Percentiles rank a stretch among this genome's conserved stretches.
Evolutionary conservation across 345 rosid genomes (phyloP).

Genomic region (Sisymbrium irio): DNA sequence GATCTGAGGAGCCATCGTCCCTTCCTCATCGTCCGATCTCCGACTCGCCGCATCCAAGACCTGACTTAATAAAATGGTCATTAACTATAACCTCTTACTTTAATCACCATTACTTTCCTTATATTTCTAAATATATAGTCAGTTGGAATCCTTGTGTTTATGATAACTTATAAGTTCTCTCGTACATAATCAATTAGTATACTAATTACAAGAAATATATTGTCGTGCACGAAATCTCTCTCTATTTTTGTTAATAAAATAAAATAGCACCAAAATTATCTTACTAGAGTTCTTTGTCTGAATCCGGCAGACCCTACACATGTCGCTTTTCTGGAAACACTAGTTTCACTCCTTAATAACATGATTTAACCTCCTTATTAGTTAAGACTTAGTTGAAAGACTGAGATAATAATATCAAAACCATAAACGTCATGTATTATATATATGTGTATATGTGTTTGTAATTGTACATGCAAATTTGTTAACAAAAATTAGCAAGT

Average conservation of each 20-base stretch:
- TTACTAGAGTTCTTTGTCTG: constrained; percentile 1
- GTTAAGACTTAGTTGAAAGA: constrained; percentile 14
- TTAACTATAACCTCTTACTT: constrained; percentile 3
- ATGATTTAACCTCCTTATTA: constrained; percentile 7
- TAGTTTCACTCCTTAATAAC: constrained; percentile 14
- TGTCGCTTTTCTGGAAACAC: constrained; percentile 38
- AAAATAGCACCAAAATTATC: not conserved
- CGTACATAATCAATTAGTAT: not conserved
- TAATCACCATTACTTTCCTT: constrained; percentile 9
- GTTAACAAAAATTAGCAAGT: not conserved
- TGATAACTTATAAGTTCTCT: constrained; percentile 20
- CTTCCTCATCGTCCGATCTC: constrained; percentile 35
- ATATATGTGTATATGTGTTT: not conserved
- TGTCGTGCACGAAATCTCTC: constrained; percentile 32
- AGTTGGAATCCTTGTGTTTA: constrained; percentile 22
- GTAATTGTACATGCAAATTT: constrained; percentile 6
- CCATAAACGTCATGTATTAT: not conserved
- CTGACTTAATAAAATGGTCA: not conserved
- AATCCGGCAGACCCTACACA: constrained; percentile 26
- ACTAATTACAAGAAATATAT: constrained; percentile 1
- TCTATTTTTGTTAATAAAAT: not conserved
- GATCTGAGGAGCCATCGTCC: constrained; percentile 29
- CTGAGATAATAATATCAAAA: constrained; percentile 9
- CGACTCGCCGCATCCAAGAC: constrained; percentile 32
- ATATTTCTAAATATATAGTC: not conserved